A percentile compares a stretch with the other conserved stretches of the same genome.
Conservation (phyloP, 148 eudicot genomes). For the Camellia japonica region DNA sequence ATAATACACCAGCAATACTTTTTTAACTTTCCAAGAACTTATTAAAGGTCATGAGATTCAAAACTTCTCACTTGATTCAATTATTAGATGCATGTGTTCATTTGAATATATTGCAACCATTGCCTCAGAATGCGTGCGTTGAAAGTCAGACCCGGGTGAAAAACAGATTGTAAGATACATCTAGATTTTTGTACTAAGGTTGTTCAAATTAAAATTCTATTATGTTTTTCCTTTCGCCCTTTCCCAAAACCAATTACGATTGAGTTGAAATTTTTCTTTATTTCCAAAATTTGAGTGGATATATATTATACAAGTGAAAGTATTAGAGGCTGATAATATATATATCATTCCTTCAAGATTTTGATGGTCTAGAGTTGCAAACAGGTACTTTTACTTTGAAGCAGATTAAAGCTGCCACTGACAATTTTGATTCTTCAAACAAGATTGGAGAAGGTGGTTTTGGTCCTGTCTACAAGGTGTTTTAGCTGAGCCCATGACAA, state of each 20-base stretch:
- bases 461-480: slow-evolving; percentile 61
- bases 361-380: slow-evolving; percentile 39
- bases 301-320: not conserved
- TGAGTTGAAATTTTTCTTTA: not conserved
- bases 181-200: not conserved
- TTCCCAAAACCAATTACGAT: not conserved
- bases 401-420: slow-evolving; percentile 46
- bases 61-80: not conserved
- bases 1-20: not conserved
- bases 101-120: not conserved
- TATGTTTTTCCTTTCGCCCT: not conserved
- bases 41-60: not conserved
- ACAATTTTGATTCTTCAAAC: slow-evolving; percentile 42
- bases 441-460: slow-evolving; percentile 69
- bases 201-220: not conserved
- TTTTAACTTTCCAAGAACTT: not conserved
- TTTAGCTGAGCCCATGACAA: not conserved
- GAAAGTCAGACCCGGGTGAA: not conserved
- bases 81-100: not conserved
- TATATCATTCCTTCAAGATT: slow-evolving; percentile 22
- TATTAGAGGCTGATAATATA: slow-evolving; percentile 3
- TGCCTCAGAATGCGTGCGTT: not conserved
- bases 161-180: not conserved
- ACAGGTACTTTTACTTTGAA: slow-evolving; percentile 38
- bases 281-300: not conserved